phyloP scores from a whole-genome alignment of 129 eudicot genomes.

The carrot (Daucus carota) region DH1_v3.0 NC_030381.2:37676001-37676500 shows the following conservation, averaged over 20 bases:
- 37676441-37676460: constrained; percentile 41
- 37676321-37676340: constrained; percentile 1
- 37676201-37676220: constrained; percentile 12
- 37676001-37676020: constrained; percentile 13
- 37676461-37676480: constrained; percentile 70
- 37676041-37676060: constrained; percentile 9
- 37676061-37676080: constrained; percentile 13
- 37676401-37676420: constrained; percentile 73
- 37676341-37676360: neutral
- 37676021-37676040: constrained; percentile 33
- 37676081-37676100: constrained; percentile 21
- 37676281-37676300: constrained; percentile 18
- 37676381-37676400: constrained; percentile 25
- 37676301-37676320: constrained; percentile 12
- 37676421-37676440: constrained; percentile 67
- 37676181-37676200: constrained; percentile 20
- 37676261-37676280: constrained; percentile 15
- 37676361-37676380: neutral
- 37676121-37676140: constrained; percentile 30
- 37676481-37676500: constrained; percentile 66
- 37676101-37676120: constrained; percentile 38
- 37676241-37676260: constrained; percentile 10
- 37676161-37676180: constrained; percentile 37
- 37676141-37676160: constrained; percentile 34
- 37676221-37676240: constrained; percentile 8